These are phyloP conservation scores for grape (Vitis vinifera) DNA, from an alignment of 164 flowering plant genomes.

Conservation along the genomic window DNA sequence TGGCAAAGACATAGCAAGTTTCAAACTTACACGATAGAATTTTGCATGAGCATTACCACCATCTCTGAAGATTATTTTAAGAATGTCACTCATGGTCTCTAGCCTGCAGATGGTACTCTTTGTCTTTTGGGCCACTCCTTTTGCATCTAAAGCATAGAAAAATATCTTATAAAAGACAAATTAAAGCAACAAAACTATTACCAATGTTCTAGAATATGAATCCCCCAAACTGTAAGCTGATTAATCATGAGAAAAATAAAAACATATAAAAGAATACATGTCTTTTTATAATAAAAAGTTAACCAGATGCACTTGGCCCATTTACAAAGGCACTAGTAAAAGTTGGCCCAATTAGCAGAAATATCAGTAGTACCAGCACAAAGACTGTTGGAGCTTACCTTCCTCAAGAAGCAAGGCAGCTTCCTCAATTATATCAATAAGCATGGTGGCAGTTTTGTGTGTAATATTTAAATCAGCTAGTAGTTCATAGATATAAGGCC, in stretches of 20 bases:
- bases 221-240: background rate
- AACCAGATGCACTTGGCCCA: background rate
- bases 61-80: constrained; percentile 62
- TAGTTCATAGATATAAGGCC: constrained; percentile 85
- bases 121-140: constrained; percentile 28
- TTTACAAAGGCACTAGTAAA: background rate
- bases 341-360: background rate
- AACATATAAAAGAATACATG: background rate
- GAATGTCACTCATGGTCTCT: constrained; percentile 71
- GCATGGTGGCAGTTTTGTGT: constrained; percentile 56
- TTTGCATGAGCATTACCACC: constrained; percentile 59
- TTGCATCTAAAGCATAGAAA: constrained; percentile 25
- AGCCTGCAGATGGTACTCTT: constrained; percentile 58
- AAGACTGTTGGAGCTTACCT: constrained; percentile 37
- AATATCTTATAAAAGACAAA: background rate
- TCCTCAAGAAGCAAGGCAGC: constrained; percentile 80
- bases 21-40: constrained; percentile 70
- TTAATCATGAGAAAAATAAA: background rate
- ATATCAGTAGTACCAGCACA: background rate
- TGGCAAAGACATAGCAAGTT: background rate
- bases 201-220: background rate
- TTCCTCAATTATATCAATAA: constrained; percentile 64
- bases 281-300: background rate
- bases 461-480: constrained; percentile 83
- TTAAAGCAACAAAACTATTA: background rate